phyloP scores from a whole-genome alignment of 495 filamentous ascomycete species.

The Letharia columbiana region DNA sequence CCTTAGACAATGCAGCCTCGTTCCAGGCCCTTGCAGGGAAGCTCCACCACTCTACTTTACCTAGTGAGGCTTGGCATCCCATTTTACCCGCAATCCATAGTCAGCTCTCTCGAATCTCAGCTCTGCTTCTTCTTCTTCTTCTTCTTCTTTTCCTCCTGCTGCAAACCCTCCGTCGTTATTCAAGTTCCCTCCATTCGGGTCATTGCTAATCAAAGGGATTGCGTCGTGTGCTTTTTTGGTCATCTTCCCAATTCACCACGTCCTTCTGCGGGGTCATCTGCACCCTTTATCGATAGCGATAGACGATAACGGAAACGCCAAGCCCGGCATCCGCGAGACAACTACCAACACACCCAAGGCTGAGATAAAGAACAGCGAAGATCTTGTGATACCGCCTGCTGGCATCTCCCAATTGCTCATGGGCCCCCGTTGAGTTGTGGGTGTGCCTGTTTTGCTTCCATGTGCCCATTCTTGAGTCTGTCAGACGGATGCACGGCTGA shows the following conservation, averaged over 20 bases:
- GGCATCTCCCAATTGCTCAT: background rate
- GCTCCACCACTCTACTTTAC: background rate
- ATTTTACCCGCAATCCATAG: background rate
- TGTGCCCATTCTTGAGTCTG: slow-evolving; percentile 2
- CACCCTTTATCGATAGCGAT: slow-evolving; percentile 14
- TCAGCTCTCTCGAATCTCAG: background rate
- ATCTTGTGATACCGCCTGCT: background rate
- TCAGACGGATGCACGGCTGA: slow-evolving; percentile 18
- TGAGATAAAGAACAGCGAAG: background rate
- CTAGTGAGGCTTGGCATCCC: background rate
- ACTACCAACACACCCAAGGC: background rate
- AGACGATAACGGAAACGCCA: slow-evolving; percentile 16
- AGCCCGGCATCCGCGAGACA: background rate
- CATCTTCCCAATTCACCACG: slow-evolving; percentile 1
- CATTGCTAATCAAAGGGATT: background rate
- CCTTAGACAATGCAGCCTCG: background rate
- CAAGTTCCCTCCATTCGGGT: background rate
- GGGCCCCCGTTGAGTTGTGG: background rate
- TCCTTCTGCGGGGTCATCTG: slow-evolving; percentile 11
- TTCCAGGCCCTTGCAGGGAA: slow-evolving; percentile 3
- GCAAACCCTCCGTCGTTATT: background rate
- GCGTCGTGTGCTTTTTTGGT: background rate
- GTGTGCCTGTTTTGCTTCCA: slow-evolving; percentile 11
- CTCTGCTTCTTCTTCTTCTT: background rate
- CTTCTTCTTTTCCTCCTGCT: background rate